phyloP scores from a whole-genome alignment of 768 basidiomycete genomes.

The Piloderma croceum region DNA sequence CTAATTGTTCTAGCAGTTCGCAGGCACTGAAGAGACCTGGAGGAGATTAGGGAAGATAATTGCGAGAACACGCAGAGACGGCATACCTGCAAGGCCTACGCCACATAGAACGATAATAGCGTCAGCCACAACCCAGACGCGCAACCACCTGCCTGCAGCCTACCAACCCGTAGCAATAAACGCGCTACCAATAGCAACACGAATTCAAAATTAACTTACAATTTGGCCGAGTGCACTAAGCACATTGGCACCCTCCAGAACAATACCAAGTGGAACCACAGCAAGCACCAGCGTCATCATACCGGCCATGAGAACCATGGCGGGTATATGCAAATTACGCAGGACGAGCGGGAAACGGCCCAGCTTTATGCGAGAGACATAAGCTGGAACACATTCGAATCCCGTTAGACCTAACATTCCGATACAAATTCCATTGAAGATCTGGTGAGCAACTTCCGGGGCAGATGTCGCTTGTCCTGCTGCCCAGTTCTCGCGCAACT shows the following conservation, averaged over 20 bases:
- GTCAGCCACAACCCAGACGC: conserved; percentile 58
- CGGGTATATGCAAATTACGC: conserved; percentile 58
- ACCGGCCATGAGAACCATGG: conserved; percentile 48
- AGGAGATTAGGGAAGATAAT: background rate
- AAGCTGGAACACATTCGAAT: conserved; percentile 64
- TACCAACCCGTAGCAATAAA: conserved; percentile 16
- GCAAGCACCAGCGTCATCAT: conserved; percentile 60
- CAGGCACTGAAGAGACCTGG: conserved; percentile 55
- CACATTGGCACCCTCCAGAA: conserved; percentile 51
- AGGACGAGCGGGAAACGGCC: conserved; percentile 54
- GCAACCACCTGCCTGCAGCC: conserved; percentile 58
- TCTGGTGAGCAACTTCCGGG: conserved; percentile 33
- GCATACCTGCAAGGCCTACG: conserved; percentile 60
- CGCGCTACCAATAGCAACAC: background rate
- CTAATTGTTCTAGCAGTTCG: conserved; percentile 52
- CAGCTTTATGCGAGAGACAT: conserved; percentile 54
- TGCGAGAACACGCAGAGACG: background rate
- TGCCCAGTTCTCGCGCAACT: conserved; percentile 53
- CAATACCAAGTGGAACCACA: conserved; percentile 45
- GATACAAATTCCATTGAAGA: conserved; percentile 65
- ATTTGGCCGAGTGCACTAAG: conserved; percentile 57
- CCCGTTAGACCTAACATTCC: conserved; percentile 71
- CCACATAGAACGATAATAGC: conserved; percentile 69
- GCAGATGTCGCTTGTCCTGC: conserved; percentile 27
- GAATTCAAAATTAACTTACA: conserved; percentile 27